Conservation (phyloP, 2,329 filamentous ascomycete genomes). For the Cytospora piceae region DNA sequence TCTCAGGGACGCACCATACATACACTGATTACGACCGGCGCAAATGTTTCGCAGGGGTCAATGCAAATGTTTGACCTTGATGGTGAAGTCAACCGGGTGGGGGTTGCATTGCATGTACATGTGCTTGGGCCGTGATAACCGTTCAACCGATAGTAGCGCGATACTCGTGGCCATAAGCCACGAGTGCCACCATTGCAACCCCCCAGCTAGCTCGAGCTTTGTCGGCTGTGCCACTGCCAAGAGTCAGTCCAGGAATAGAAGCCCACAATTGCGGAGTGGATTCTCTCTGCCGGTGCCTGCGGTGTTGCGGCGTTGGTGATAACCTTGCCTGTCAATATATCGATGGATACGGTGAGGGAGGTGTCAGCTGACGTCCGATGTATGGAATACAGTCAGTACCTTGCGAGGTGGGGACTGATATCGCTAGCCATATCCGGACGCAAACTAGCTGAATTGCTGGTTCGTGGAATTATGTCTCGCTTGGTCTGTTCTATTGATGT, state of each 20-base stretch:
- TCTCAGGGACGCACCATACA: not conserved
- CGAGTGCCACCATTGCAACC: slow-evolving; percentile 1
- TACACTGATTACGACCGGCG: not conserved
- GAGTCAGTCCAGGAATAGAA: not conserved
- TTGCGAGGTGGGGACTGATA: not conserved
- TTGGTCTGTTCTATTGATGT: not conserved
- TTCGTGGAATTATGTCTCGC: not conserved
- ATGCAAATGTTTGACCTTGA: not conserved
- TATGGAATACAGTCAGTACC: not conserved
- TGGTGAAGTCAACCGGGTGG: not conserved
- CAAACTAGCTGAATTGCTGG: not conserved
- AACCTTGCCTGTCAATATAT: not conserved
- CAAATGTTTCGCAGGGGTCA: not conserved
- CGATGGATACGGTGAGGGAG: not conserved
- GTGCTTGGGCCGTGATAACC: slow-evolving; percentile 18
- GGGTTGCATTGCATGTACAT: slow-evolving; percentile 1
- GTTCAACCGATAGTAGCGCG: slow-evolving; percentile 21
- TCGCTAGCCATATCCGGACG: not conserved
- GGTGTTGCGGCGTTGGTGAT: not conserved
- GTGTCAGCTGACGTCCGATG: not conserved
- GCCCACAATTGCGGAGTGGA: not conserved
- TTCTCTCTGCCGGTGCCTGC: not conserved
- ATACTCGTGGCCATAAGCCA: not conserved
- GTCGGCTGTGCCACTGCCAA: slow-evolving; percentile 18
- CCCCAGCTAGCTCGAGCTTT: slow-evolving; percentile 15